Evolutionary conservation across 2,329 filamentous ascomycete species (phyloP), one percentile per base, ranked within the genome.

Genomic region (Delphinella strobiligena): DNA sequence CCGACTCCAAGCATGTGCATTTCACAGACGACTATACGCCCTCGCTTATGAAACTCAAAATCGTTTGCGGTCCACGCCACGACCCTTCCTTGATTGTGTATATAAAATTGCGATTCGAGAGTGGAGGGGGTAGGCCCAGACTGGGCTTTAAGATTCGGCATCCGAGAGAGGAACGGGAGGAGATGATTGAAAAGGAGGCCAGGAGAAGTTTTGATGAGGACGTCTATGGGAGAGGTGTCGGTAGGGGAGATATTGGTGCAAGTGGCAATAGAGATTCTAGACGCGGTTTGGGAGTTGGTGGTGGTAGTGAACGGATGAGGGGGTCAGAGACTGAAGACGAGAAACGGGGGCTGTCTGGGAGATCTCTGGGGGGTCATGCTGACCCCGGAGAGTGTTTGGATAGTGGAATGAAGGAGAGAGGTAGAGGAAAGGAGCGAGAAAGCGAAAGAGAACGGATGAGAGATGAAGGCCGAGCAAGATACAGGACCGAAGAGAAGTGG

Each of bases 1-100:
- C 22, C 29, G 8, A 7, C 10, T 18, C 24, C 7, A 42, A 42
- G 34, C 36, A 34, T 14, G 40, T 42, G 27, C 40, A 35, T 19
- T 42, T 42, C 40, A 18, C 35, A 24, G 40, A 42, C 22, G 34
- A 42, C 30, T 14, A 37, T 18, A 18, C 35, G 29, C 40, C 40
- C 11, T 42, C 40, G 18, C 34, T 34, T 29, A 42, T 42, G 18
- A 37, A 27, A 16, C 30, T 42, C 19, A 42, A 27, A 14, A 31
- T 42, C 24, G 40, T 42, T 14, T 42, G 35, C 30, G 40, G 40
- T 15, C 40, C 40, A 11, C 32, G 27, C 14, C 14, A 24, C 18
- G 34, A 37, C 19, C 40, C 40, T 16, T 37, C 30, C 12, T 34
- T 42, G 19, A 42, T 35, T 8, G 37, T 42, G 34, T 29, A 29